These are phyloP conservation scores for Tolypocladium pustulatum DNA, from an alignment of 2,329 filamentous ascomycete species.

Conservation along the genomic window DNA sequence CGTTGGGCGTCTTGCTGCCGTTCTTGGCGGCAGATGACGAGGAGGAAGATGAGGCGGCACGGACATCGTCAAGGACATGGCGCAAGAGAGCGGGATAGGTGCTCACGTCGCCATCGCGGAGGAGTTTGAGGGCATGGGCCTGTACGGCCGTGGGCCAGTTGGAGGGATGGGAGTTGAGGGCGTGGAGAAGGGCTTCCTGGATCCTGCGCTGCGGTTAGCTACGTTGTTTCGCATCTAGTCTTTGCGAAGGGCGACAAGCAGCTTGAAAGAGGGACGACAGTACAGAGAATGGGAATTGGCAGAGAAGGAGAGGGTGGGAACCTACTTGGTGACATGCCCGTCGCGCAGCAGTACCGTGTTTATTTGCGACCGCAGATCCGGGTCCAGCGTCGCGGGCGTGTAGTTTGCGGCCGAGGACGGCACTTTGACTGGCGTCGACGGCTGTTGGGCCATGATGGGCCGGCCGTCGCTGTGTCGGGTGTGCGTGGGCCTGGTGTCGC, in stretches of 20 bases:
- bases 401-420: slow-evolving; percentile 49
- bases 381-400: slow-evolving; percentile 49
- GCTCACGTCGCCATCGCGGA: slow-evolving; percentile 47
- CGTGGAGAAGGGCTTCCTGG: slow-evolving; percentile 52
- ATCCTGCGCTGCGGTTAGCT: slow-evolving; percentile 32
- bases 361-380: slow-evolving; percentile 52
- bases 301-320: background rate
- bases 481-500: background rate
- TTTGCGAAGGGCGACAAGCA: no score
- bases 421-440: slow-evolving; percentile 50
- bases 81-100: slow-evolving; percentile 52
- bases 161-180: slow-evolving; percentile 45
- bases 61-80: slow-evolving; percentile 52
- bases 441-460: slow-evolving; percentile 30
- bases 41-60: slow-evolving; percentile 30
- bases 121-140: slow-evolving; percentile 46
- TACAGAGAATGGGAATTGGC: slow-evolving; percentile 5
- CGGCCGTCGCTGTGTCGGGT: background rate
- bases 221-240: background rate
- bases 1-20: slow-evolving; percentile 25
- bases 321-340: slow-evolving; percentile 49
- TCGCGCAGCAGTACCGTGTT: slow-evolving; percentile 48
- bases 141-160: slow-evolving; percentile 56
- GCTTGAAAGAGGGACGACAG: background rate
- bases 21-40: slow-evolving; percentile 15